Evolutionary conservation across 176 grass and related monocot species (phyloP), one percentile per base, ranked within the genome.

Genomic region (Eremochloa ophiuroides): DNA sequence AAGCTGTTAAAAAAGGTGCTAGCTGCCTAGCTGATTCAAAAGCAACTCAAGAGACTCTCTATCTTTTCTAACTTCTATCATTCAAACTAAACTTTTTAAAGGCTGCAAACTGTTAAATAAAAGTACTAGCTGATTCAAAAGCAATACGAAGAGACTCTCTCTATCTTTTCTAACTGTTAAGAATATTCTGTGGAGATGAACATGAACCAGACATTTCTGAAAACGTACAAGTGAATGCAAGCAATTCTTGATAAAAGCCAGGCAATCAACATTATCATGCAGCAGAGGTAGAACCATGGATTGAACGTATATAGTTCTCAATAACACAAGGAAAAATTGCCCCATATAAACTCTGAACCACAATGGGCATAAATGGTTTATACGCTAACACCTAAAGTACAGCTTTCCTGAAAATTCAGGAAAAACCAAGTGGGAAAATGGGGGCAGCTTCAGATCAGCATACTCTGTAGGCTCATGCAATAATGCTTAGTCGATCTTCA

Each of bases 401-500:
- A 76, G 15, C 14, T 41, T 31, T n/a, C 60, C 43, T 23, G 61
- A 71, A 72, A 72, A 55, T 7, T 38, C 71, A 37, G 30, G 44
- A 40, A 83, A 53, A 26, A 29, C 23, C 4, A 0, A 56, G 63
- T 17, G 34, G 44, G n/a, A 42, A 55, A 39, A 39, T 10, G 23
- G 35, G 31, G 16, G 16, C 23, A 3, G 26, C 22, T 55, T 75
- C 71, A 66, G 65, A 66, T 56, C 82, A 84, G 25, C 23, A 68
- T 12, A 31, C 62, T 76, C 13, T 28, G 63, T 7, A 40, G 20
- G 33, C 48, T 63, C 7, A 61, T 29, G 25, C 26, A 18, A 31
- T 8, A 10, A 10, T 17, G 17, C 38, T 20, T 80, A 86, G 25
- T 80, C 84, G 37, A 85, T 85, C 83, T 85, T 85, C 66, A 85